phyloP scores from a whole-genome alignment of 345 rosid species.

The Camelina hispida region DNA sequence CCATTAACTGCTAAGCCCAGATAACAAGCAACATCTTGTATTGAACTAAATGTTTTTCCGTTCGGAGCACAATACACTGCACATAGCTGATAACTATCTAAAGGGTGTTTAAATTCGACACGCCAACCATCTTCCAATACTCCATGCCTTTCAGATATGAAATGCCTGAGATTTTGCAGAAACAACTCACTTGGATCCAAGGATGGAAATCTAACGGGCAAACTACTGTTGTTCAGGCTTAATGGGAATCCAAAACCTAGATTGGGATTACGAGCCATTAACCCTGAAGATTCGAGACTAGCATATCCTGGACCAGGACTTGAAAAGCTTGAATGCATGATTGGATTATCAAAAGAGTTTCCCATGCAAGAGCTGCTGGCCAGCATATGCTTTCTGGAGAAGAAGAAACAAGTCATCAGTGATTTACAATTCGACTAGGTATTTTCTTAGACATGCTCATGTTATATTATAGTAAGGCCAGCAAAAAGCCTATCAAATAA shows the following conservation, averaged over 20 bases:
- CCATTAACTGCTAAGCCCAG: constrained; percentile 68
- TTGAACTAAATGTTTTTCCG: constrained; percentile 78
- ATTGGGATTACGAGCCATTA: constrained; percentile 43
- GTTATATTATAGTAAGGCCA: constrained; percentile 10
- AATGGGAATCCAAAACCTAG: constrained; percentile 58
- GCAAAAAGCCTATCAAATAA: constrained; percentile 9
- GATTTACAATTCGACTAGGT: constrained; percentile 32
- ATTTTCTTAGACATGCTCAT: constrained; percentile 22
- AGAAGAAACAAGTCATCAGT: constrained; percentile 51
- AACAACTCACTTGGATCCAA: constrained; percentile 64
- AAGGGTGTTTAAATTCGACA: constrained; percentile 69
- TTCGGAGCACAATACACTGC: constrained; percentile 79
- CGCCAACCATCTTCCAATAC: constrained; percentile 85
- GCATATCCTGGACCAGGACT: constrained; percentile 56
- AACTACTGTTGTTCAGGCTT: constrained; percentile 52
- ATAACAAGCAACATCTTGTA: constrained; percentile 83
- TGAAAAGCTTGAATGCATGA: constrained; percentile 53
- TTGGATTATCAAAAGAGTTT: constrained; percentile 57
- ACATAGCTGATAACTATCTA: constrained; percentile 54
- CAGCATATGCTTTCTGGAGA: constrained; percentile 60
- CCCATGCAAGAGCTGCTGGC: constrained; percentile 63
- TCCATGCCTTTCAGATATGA: constrained; percentile 82
- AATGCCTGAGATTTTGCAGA: constrained; percentile 79
- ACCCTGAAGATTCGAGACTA: constrained; percentile 54
- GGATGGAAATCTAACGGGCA: constrained; percentile 59